Evolutionary conservation across 2,329 filamentous ascomycete species (phyloP).

Genomic region (Cladosporium austrohemisphaericum): DNA sequence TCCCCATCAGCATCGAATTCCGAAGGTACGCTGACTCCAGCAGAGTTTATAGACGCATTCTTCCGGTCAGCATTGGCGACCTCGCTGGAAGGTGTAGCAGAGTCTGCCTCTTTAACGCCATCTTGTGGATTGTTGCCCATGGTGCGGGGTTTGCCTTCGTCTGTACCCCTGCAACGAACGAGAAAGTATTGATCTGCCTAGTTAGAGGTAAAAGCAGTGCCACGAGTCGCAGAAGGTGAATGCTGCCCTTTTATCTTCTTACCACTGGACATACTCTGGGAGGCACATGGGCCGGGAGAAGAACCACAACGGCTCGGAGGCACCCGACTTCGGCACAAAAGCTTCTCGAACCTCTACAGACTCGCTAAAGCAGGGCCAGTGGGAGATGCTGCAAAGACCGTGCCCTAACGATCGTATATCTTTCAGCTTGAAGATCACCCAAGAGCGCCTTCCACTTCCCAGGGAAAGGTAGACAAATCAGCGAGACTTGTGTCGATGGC

Average conservation of each 20-base stretch:
- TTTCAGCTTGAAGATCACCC: not conserved
- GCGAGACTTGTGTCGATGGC: too few relatives aligned
- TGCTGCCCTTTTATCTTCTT: too few relatives aligned
- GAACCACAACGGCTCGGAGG: not conserved
- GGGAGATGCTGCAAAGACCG: not conserved
- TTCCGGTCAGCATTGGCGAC: not conserved
- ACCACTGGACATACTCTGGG: too few relatives aligned
- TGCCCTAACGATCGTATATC: not conserved
- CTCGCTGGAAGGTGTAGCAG: not conserved
- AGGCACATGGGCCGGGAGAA: too few relatives aligned
- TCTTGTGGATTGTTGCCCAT: not conserved
- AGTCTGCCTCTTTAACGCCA: not conserved
- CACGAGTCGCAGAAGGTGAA: too few relatives aligned
- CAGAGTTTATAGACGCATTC: not conserved
- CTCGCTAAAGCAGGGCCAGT: too few relatives aligned
- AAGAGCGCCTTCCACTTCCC: too few relatives aligned
- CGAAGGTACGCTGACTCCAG: not conserved
- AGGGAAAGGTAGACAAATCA: too few relatives aligned
- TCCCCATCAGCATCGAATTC: constrained; percentile 9
- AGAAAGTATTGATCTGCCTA: too few relatives aligned
- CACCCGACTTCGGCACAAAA: constrained; percentile 5
- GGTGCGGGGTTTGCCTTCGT: not conserved
- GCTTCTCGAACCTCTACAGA: constrained; percentile 1
- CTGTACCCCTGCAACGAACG: too few relatives aligned
- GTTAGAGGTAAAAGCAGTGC: too few relatives aligned